Evolutionary conservation across 306 rosid species (phyloP), one percentile per base, ranked within the genome.

Genomic region (Sechiopsis laciniata): DNA sequence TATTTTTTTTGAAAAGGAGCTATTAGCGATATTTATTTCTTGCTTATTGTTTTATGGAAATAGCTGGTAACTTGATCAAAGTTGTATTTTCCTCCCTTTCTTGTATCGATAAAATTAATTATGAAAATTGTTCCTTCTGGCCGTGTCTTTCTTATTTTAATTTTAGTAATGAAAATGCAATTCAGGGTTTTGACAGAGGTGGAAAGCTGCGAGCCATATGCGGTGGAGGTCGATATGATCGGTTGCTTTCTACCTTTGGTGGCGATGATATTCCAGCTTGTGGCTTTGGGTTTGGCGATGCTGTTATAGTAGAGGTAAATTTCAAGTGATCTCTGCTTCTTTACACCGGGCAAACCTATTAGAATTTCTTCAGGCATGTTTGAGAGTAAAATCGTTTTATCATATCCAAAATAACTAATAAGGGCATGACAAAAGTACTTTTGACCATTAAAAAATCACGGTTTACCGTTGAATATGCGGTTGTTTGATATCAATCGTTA

Each of bases 271-370:
- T 89, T 77, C 87, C 98, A 80, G 96, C 97, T 59, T 90, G 97
- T 83, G 97, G 96, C 75, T 94, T 94, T 76, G 97, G 98, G 60
- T 94, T 94, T 86, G 97, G 98, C 68, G 98, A 94, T 83, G 98
- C 98, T 48, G 98, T 94, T 71, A 83, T 94, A 78, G 87, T 94
- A 29, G 98, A 94, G 82, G 98, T 94, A 80, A 85, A 94, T 87
- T 72, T 71, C 59, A 74, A 17, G 42, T 29, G 46, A 21, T n/a
- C 11, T 53, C 16, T 54, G 21, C 35, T 12, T 9, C 53, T 2
- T n/a, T 16, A 37, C 7, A 32, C 68, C 32, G 5, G 35, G 13
- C 13, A 58, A 58, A 56, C 9, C 21, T 56, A n/a, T 54, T 16
- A 54, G 20, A 54, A 54, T 15, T 16, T 5, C 56, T 15, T 10